Conservation (phyloP, 768 basidiomycete genomes). For the Phylloporus arenicola region DNA sequence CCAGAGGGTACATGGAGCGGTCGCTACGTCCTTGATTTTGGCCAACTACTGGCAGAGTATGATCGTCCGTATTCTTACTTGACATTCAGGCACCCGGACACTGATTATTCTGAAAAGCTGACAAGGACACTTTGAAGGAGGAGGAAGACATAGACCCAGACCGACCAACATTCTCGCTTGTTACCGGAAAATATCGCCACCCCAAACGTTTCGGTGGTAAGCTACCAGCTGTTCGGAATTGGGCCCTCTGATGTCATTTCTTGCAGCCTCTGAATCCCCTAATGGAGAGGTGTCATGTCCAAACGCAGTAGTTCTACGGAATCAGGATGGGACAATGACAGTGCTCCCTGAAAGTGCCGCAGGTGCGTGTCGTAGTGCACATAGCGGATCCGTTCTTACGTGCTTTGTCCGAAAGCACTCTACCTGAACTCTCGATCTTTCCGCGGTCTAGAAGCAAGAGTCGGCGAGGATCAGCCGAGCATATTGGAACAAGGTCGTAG, state of each 20-base stretch:
- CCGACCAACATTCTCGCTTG: slow-evolving; percentile 76
- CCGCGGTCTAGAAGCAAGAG: slow-evolving; percentile 71
- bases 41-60: slow-evolving; percentile 43
- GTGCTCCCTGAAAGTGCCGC: slow-evolving; percentile 63
- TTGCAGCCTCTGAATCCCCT: slow-evolving; percentile 9
- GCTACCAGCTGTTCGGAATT: background rate
- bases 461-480: slow-evolving; percentile 76
- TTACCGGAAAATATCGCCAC: slow-evolving; percentile 82
- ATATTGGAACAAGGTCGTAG: slow-evolving; percentile 83
- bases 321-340: slow-evolving; percentile 55
- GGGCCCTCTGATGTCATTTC: background rate
- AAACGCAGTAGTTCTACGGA: slow-evolving; percentile 53
- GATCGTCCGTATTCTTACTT: slow-evolving; percentile 11
- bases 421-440: slow-evolving; percentile 74
- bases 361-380: slow-evolving; percentile 39
- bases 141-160: slow-evolving; percentile 53
- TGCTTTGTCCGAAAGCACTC: slow-evolving; percentile 39
- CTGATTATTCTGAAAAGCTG: slow-evolving; percentile 5
- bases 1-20: slow-evolving; percentile 69
- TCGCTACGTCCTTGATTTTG: slow-evolving; percentile 76
- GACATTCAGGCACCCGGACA: background rate
- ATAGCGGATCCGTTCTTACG: slow-evolving; percentile 5
- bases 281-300: slow-evolving; percentile 24
- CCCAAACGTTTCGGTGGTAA: slow-evolving; percentile 58
- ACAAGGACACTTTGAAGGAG: slow-evolving; percentile 9